Base-by-base conservation (phyloP, 2,329 filamentous ascomycete genomes). In the Cercospora berteroae region DNA sequence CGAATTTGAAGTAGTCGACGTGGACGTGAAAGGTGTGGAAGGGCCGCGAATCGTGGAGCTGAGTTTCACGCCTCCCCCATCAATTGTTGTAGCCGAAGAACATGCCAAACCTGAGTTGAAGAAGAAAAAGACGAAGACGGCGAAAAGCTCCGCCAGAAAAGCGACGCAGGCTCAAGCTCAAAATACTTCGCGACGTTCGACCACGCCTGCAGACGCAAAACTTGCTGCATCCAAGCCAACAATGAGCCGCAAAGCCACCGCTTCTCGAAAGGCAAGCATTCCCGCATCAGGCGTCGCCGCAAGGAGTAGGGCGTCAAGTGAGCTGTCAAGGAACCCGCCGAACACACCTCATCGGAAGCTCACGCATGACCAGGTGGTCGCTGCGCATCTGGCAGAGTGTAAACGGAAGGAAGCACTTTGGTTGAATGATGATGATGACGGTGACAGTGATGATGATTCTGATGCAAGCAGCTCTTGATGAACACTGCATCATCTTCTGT, bases 311-410 rank as follows among this genome's bases (percentile, higher is more conserved):
- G 44, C 44, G 18, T 50, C 44, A 5, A 50, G 44, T 31, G 29
- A 57, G 52, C 52, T 25, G 12, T 25, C 25, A 29, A 55, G 18
- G 3, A 55, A 63, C 2, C 31, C 31, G 10, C 27, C 52, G 20
- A 50, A 25, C 31, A 29, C 50, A 12, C 48, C 61, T 50, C 52
- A 57, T 31, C 23, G n/a, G 31, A 52, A 33, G n/a, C 29, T 57
- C 23, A 56, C 61, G 1, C 29, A 50, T 23, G 61, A 56, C 9
- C 29, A 56, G 31, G 61, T 50, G 13, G 29, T 63, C 6, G 61
- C 61, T 18, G 61, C 61, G 12, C 61, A 63, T 33, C 36, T 63
- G 48, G 61, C 48, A 16, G 61, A 63, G 25, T 63, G 61, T 16
- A 63, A 63, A 31, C 61, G 61, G n/a, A 56, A 57, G 20, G 61